phyloP scores from a whole-genome alignment of 2,329 filamentous ascomycete species.

The Paecilomyces niveus region DNA sequence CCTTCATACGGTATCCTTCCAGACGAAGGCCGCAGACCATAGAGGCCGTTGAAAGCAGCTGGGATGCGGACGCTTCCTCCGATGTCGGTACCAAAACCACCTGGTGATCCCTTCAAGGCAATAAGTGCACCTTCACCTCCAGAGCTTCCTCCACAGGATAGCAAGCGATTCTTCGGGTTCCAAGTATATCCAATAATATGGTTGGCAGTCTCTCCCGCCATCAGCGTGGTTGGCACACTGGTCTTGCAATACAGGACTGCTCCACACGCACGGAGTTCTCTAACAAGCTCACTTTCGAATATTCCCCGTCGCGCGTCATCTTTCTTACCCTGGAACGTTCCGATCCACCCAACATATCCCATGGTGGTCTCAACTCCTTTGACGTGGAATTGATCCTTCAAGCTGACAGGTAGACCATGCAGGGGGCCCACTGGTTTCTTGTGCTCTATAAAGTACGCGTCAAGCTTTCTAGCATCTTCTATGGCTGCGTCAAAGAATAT shows the following conservation, averaged over 20 bases:
- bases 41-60: slow-evolving; percentile 53
- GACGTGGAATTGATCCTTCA: slow-evolving; percentile 44
- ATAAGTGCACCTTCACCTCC: slow-evolving; percentile 54
- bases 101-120: slow-evolving; percentile 45
- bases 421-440: slow-evolving; percentile 49
- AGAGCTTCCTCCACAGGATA: slow-evolving; percentile 51
- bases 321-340: slow-evolving; percentile 50
- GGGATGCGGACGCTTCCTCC: slow-evolving; percentile 54
- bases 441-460: slow-evolving; percentile 38
- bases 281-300: slow-evolving; percentile 54
- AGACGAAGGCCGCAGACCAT: slow-evolving; percentile 47
- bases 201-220: slow-evolving; percentile 55
- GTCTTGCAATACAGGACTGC: slow-evolving; percentile 52
- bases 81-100: slow-evolving; percentile 53
- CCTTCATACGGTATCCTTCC: slow-evolving; percentile 51
- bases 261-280: slow-evolving; percentile 46
- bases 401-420: slow-evolving; percentile 54
- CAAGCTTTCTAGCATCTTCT: slow-evolving; percentile 41
- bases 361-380: slow-evolving; percentile 50
- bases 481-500: slow-evolving; percentile 49
- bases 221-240: slow-evolving; percentile 48
- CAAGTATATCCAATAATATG: slow-evolving; percentile 53
- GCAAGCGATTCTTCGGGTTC: slow-evolving; percentile 50
- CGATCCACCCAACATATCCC: slow-evolving; percentile 62
- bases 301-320: slow-evolving; percentile 43